A percentile compares a stretch with the other conserved stretches of the same genome.
These are phyloP conservation scores for Cryptococcus sp. DNA, from an alignment of 1,284 basidiomycete species.

Conservation along the genomic window DNA sequence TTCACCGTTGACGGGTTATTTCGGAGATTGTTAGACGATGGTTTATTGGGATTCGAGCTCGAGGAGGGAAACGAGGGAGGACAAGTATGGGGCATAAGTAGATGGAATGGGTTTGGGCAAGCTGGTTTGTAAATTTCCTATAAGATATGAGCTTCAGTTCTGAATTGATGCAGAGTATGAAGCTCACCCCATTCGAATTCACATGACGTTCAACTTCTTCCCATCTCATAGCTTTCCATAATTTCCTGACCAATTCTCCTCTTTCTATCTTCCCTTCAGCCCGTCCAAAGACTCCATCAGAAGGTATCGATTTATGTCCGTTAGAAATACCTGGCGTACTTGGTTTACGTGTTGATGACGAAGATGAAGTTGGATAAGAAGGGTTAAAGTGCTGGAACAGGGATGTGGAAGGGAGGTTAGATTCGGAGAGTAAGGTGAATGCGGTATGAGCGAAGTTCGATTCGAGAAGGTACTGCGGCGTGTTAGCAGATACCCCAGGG, in stretches of 20 bases:
- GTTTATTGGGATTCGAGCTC: constrained; percentile 18
- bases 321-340: constrained; percentile 7
- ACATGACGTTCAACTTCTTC: constrained; percentile 42
- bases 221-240: constrained; percentile 43
- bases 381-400: constrained; percentile 42
- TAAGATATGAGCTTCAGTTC: neutral
- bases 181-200: constrained; percentile 21
- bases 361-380: constrained; percentile 11
- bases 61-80: constrained; percentile 25
- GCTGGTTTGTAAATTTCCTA: constrained; percentile 21
- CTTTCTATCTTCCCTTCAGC: constrained; percentile 25
- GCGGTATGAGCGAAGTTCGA: constrained; percentile 44
- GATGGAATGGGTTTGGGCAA: constrained; percentile 38
- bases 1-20: constrained; percentile 18
- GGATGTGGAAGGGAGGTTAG: constrained; percentile 31
- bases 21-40: constrained; percentile 15
- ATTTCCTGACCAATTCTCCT: constrained; percentile 39
- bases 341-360: constrained; percentile 3
- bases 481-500: too few relatives aligned
- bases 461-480: constrained; percentile 38
- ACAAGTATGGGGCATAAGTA: constrained; percentile 36
- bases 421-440: constrained; percentile 39
- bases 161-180: neutral
- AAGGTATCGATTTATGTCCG: constrained; percentile 6
- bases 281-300: constrained; percentile 21